Conservation (phyloP, 495 filamentous ascomycete genomes). For the Aspergillus nanangensis region DNA sequence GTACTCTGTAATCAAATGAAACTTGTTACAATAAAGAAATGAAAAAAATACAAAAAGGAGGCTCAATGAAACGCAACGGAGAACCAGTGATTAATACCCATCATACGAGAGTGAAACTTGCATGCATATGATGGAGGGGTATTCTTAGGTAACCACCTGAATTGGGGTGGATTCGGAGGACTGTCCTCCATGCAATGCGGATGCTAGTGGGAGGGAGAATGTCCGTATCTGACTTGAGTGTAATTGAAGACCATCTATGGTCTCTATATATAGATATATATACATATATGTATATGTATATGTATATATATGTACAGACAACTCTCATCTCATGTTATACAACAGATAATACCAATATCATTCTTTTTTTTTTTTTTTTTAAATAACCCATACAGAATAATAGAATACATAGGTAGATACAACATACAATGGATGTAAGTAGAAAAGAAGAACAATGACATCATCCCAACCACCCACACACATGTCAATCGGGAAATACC, state of each 20-base stretch:
- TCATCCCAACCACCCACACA: too few relatives aligned
- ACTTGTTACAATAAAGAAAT: neutral
- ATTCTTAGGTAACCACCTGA: too few relatives aligned
- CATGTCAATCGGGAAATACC: conserved; percentile 18
- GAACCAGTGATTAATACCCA: conserved; percentile 1
- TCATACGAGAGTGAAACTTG: neutral
- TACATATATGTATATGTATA: too few relatives aligned
- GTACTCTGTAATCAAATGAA: neutral
- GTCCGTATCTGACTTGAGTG: too few relatives aligned
- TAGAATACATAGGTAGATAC: too few relatives aligned
- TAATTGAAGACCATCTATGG: too few relatives aligned
- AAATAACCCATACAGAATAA: too few relatives aligned
- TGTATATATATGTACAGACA: too few relatives aligned
- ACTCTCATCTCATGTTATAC: too few relatives aligned
- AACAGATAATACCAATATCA: too few relatives aligned
- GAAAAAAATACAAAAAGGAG: neutral
- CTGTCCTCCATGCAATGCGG: conserved; percentile 17
- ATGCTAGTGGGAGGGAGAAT: too few relatives aligned
- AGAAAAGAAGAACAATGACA: neutral
- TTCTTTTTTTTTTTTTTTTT: too few relatives aligned
- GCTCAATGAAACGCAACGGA: neutral
- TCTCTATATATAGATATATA: neutral
- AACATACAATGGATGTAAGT: neutral
- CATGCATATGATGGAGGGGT: neutral
- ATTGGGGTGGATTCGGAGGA: conserved; percentile 19